Percentiles rank a stretch among this genome's conserved stretches.
Conservation (phyloP, 495 filamentous ascomycete genomes). For the Hyphodiscus hymeniophilus region DNA sequence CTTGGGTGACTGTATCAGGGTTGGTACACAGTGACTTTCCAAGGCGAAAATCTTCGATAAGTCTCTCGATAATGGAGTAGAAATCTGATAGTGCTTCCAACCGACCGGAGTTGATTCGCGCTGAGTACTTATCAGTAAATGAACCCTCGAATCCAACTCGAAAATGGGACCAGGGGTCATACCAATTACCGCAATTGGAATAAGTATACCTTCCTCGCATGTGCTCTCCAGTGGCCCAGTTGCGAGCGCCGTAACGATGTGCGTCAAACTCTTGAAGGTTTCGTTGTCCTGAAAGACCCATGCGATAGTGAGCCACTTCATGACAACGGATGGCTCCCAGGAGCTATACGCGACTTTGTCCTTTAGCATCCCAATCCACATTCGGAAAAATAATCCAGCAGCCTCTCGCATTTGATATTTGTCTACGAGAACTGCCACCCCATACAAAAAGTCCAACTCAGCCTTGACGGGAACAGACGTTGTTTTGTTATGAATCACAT, state of each 20-base stretch:
- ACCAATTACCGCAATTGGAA: constrained; percentile 1
- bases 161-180: no score
- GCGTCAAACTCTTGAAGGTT: neutral
- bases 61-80: constrained; percentile 5
- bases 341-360: constrained; percentile 6
- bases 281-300: constrained; percentile 23
- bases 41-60: no score
- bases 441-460: constrained; percentile 36
- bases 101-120: no score
- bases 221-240: neutral
- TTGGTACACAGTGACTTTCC: no score
- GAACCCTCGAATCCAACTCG: no score
- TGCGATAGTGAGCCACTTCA: constrained; percentile 33
- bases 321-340: constrained; percentile 22
- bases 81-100: neutral
- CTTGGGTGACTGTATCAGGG: no score
- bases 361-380: constrained; percentile 32
- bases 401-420: constrained; percentile 39
- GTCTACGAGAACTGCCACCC: constrained; percentile 43
- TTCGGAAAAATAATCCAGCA: constrained; percentile 31
- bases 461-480: constrained; percentile 32
- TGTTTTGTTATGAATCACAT: constrained; percentile 40
- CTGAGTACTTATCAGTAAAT: no score
- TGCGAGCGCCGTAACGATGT: neutral
- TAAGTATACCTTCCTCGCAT: neutral